These are phyloP conservation scores for Colletotrichum lentis DNA, from an alignment of 2,329 filamentous ascomycete genomes.

Conservation along the genomic window DNA sequence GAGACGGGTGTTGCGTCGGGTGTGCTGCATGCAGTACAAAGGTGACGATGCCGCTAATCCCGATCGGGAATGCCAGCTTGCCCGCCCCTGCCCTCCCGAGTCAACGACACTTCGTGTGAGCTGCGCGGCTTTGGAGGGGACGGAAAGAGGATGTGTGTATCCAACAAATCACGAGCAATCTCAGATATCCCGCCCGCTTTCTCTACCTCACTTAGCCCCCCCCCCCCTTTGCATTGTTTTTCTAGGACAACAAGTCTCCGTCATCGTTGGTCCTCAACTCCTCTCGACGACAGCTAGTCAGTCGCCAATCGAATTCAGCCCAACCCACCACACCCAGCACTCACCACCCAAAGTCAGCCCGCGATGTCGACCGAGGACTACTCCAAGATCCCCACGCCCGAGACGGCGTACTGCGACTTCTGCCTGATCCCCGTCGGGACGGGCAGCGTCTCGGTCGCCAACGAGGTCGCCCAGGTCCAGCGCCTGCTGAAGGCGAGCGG, in stretches of 20 bases:
- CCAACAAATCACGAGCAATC: background rate
- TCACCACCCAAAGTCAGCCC: background rate
- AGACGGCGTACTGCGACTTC: constrained; percentile 85
- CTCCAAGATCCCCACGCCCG: constrained; percentile 68
- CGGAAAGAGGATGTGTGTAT: background rate
- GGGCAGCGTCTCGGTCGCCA: constrained; percentile 75
- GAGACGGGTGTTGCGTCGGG: background rate
- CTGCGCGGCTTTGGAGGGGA: background rate
- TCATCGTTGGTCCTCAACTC: background rate
- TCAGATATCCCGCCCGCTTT: background rate
- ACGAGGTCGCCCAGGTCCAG: constrained; percentile 89
- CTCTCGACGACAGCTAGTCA: background rate
- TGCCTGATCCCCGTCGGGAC: constrained; percentile 92
- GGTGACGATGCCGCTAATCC: background rate
- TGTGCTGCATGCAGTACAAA: background rate
- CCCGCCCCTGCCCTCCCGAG: background rate
- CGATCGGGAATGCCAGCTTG: background rate
- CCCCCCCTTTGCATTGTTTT: background rate
- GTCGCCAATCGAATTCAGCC: too few relatives aligned
- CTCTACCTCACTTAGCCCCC: background rate
- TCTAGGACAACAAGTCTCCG: background rate
- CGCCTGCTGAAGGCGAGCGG: constrained; percentile 82
- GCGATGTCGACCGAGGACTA: constrained; percentile 53
- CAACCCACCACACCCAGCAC: background rate
- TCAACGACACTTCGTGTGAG: background rate